phyloP scores from a whole-genome alignment of 192 early-diverging fungal species.

The Bifiguratus adelaidae region DNA sequence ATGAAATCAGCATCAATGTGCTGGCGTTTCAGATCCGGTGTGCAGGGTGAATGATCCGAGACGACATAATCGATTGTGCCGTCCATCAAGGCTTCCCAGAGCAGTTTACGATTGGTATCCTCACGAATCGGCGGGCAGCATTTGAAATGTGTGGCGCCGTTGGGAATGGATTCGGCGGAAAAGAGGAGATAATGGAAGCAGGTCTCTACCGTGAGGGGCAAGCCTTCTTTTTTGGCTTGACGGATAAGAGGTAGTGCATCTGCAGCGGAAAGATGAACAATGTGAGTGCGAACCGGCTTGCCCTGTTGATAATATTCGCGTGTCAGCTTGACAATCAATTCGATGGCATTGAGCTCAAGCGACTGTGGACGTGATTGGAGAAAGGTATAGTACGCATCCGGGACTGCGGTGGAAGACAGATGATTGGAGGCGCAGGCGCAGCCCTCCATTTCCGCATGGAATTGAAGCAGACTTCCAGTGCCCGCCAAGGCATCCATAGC shows the following conservation, averaged over 20 bases:
- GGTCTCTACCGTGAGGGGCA: constrained; percentile 69
- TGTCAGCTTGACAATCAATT: constrained; percentile 56
- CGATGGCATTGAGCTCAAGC: constrained; percentile 66
- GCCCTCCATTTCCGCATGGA: constrained; percentile 67
- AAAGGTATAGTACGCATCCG: constrained; percentile 50
- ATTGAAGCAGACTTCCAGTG: constrained; percentile 16
- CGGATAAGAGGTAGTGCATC: constrained; percentile 63
- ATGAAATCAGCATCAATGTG: constrained; percentile 62
- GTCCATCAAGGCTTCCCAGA: constrained; percentile 68
- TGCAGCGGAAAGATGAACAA: constrained; percentile 75
- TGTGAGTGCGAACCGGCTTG: constrained; percentile 60
- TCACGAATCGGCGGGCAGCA: constrained; percentile 79
- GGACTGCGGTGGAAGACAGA: constrained; percentile 29
- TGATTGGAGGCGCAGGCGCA: constrained; percentile 1
- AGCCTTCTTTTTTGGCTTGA: constrained; percentile 53
- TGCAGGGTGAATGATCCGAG: constrained; percentile 77
- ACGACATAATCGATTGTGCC: constrained; percentile 76
- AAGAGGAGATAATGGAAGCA: constrained; percentile 76
- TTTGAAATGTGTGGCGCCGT: constrained; percentile 69
- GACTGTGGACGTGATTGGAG: constrained; percentile 56
- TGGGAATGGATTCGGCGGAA: constrained; percentile 51
- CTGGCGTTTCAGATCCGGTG: constrained; percentile 59
- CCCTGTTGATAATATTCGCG: constrained; percentile 39
- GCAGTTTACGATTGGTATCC: constrained; percentile 46
- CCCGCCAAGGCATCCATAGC: constrained; percentile 48